Evolutionary conservation across 352 stramenopile genomes (phyloP).

Genomic region (Pythium rhizo-oryzae): DNA sequence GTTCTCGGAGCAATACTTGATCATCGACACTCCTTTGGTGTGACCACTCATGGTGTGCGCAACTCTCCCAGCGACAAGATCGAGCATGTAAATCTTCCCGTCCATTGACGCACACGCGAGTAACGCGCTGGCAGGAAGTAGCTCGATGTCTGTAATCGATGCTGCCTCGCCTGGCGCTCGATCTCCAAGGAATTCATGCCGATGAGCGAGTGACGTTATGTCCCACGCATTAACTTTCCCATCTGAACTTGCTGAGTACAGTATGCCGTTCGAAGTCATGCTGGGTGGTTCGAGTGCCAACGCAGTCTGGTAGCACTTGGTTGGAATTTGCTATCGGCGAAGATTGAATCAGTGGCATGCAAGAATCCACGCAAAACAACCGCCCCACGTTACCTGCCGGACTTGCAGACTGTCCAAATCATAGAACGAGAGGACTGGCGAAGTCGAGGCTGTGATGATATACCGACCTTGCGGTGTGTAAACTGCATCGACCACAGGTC

Average conservation of each 20-base stretch:
- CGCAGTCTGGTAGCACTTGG: conserved; percentile 37
- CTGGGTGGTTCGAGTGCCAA: conserved; percentile 27
- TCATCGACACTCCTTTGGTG: conserved; percentile 42
- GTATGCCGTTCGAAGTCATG: not conserved
- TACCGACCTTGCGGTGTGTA: conserved; percentile 48
- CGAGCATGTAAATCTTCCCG: conserved; percentile 63
- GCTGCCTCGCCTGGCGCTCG: conserved; percentile 5
- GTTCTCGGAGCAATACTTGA: conserved; percentile 49
- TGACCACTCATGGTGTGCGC: conserved; percentile 44
- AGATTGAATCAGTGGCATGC: not conserved
- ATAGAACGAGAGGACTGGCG: conserved; percentile 55
- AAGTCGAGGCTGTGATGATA: conserved; percentile 50
- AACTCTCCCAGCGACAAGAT: conserved; percentile 34
- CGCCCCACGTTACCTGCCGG: conserved; percentile 37
- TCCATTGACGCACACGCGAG: conserved; percentile 47
- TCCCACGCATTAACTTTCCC: conserved; percentile 55
- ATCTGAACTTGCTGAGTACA: conserved; percentile 46
- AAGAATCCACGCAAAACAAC: not conserved
- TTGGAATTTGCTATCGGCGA: conserved; percentile 50
- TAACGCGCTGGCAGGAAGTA: conserved; percentile 38
- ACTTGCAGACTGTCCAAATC: conserved; percentile 50
- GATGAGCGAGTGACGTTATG: conserved; percentile 32
- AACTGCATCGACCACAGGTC: conserved; percentile 42
- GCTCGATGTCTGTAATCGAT: conserved; percentile 43
- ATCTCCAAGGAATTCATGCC: conserved; percentile 45